Percentiles rank a stretch among this genome's conserved stretches.
Conservation (phyloP, 176 grass and related monocot species). For the Oryza nivara region DNA sequence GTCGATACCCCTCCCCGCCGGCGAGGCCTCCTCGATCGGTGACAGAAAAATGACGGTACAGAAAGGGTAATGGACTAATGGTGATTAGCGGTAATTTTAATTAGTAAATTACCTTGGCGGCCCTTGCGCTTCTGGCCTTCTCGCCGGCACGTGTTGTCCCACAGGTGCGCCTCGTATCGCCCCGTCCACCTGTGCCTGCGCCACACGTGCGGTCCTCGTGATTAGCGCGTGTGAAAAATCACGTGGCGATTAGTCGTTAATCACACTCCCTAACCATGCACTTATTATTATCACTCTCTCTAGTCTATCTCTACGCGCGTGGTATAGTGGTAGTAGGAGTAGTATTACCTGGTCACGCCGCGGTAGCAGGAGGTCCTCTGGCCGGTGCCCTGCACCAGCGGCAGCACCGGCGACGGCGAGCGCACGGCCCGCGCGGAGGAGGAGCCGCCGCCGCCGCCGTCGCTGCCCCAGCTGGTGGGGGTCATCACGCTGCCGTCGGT, state of each 20-base stretch:
- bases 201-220: slow-evolving; percentile 27
- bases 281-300: not conserved
- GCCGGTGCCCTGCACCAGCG: slow-evolving; percentile 26
- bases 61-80: no score
- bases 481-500: not conserved
- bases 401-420: slow-evolving; percentile 18
- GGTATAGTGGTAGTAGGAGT: not conserved
- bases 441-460: slow-evolving; percentile 5
- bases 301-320: not conserved
- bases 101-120: slow-evolving; percentile 63
- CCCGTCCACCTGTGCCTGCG: slow-evolving; percentile 86
- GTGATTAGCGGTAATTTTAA: not conserved
- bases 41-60: no score
- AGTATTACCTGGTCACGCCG: slow-evolving; percentile 69
- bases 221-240: not conserved
- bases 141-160: slow-evolving; percentile 83
- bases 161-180: slow-evolving; percentile 91
- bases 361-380: slow-evolving; percentile 74
- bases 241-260: not conserved
- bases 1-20: no score
- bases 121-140: slow-evolving; percentile 91
- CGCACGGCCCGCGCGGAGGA: slow-evolving; percentile 14
- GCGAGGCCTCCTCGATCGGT: no score
- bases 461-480: not conserved
- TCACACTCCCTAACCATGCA: slow-evolving; percentile 33